A percentile compares a stretch with the other conserved stretches of the same genome.
Conservation (phyloP, 2,329 filamentous ascomycete species). For the Pseudocercospora crystallina region DNA sequence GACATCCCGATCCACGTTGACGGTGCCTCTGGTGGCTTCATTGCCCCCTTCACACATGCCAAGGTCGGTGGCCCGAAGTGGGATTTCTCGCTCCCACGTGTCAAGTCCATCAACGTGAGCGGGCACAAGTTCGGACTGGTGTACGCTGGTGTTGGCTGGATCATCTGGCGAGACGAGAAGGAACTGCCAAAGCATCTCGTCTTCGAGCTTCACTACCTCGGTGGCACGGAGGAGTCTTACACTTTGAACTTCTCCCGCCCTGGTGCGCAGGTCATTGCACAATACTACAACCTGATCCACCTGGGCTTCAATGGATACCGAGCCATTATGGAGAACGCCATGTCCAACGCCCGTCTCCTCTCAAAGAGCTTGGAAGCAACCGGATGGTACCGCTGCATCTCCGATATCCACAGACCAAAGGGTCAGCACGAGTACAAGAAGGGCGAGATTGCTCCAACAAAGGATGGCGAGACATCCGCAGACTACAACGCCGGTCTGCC, state of each 20-base stretch:
- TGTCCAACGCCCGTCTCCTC: slow-evolving; percentile 64
- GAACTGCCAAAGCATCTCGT: slow-evolving; percentile 67
- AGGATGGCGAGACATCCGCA: slow-evolving; percentile 53
- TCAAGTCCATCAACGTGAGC: slow-evolving; percentile 66
- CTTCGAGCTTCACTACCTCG: slow-evolving; percentile 70
- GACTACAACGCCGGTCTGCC: slow-evolving; percentile 66
- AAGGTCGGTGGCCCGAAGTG: slow-evolving; percentile 52
- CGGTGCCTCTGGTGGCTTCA: slow-evolving; percentile 61
- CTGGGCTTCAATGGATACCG: slow-evolving; percentile 62
- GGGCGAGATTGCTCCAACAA: slow-evolving; percentile 43
- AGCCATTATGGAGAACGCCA: slow-evolving; percentile 64
- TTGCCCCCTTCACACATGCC: slow-evolving; percentile 61
- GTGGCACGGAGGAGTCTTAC: slow-evolving; percentile 69
- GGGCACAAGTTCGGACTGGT: slow-evolving; percentile 51
- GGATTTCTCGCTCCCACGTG: slow-evolving; percentile 62
- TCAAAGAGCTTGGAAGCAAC: slow-evolving; percentile 64
- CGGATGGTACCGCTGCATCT: slow-evolving; percentile 65
- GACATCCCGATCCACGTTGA: slow-evolving; percentile 70
- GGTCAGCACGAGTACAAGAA: slow-evolving; percentile 45
- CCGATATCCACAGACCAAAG: slow-evolving; percentile 62
- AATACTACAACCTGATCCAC: slow-evolving; percentile 73
- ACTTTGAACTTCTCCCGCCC: slow-evolving; percentile 73
- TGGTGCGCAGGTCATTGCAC: slow-evolving; percentile 67
- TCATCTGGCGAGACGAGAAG: slow-evolving; percentile 65
- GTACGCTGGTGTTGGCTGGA: slow-evolving; percentile 64